Base-by-base conservation (phyloP, 345 rosid genomes). In the Ricinus communis region DNA sequence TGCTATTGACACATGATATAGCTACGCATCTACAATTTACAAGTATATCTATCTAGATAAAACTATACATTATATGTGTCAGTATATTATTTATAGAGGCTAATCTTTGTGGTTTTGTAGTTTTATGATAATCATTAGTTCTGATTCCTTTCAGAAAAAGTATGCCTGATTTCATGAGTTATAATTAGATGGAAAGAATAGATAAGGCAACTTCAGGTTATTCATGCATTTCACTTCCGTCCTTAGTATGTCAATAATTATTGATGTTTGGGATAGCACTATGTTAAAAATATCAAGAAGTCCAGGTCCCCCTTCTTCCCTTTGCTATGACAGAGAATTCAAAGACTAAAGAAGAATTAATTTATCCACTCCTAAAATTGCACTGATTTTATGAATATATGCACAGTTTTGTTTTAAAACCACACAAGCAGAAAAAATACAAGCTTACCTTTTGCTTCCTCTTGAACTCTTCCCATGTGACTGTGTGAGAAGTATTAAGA, bases 391-490 rank as follows among this genome's bases (percentile, higher is more conserved):
- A 38, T 21, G 16, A 27, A 9, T 31, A 31, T 16, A 31, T 55
- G 40, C 24, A 43, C 5, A 46, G 40, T 40, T 24, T 59, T 14
- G 6, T 19, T 45, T 11, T 27, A 46, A 19, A 11, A 31, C 73
- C 13, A 43, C 36, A 45, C 10, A 0, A 9, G n/a, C 0, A 52
- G 28, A 47, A 15, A 36, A 52, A 51, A 67, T 27, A 38, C 9
- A 55, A 30, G 49, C 21, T 74, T 80, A 95, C 99, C 94, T 91
- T 93, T 70, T 90, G 97, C 83, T 95, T 93, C 86, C 70, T 77
- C 74, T 93, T 95, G 76, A 75, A 90, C 77, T 90, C 97, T 80
- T 95, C 99, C 98, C 97, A 95, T 51, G 99, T 93, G 66, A 96
- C 56, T 0, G 99, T 93, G 65, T 90, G 93, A 52, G 99, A 88